Percentiles rank a stretch among this genome's conserved stretches.
phyloP scores from a whole-genome alignment of 805 yeast genomes.

The Sugiyamaella lignohabitans region DNA sequence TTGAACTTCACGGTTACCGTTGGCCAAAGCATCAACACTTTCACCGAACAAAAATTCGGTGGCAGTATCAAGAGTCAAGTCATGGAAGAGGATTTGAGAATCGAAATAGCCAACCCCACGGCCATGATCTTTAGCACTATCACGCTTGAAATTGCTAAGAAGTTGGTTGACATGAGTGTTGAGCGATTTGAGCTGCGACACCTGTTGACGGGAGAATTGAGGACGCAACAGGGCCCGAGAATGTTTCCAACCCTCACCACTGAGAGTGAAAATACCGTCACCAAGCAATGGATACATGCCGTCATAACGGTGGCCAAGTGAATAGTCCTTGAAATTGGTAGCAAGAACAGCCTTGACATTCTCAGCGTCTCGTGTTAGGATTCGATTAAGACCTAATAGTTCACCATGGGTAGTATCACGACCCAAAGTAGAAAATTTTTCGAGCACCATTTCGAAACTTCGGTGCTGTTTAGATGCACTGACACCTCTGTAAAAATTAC shows the following conservation, averaged over 20 bases:
- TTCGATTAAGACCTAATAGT: not conserved
- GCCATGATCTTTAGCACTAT: slow-evolving; percentile 5
- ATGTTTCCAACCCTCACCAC: slow-evolving; percentile 34
- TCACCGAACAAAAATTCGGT: slow-evolving; percentile 33
- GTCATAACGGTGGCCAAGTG: slow-evolving; percentile 26
- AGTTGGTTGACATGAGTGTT: slow-evolving; percentile 26
- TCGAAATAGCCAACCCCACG: slow-evolving; percentile 19
- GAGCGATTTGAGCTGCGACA: slow-evolving; percentile 25
- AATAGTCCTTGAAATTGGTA: slow-evolving; percentile 30
- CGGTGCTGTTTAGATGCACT: not conserved
- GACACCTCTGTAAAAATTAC: not conserved
- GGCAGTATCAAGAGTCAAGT: slow-evolving; percentile 31
- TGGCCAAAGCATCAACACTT: slow-evolving; percentile 24
- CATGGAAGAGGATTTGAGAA: slow-evolving; percentile 26
- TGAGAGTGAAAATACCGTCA: slow-evolving; percentile 33
- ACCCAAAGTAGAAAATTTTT: not conserved
- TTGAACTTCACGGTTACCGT: slow-evolving; percentile 5
- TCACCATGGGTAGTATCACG: not conserved
- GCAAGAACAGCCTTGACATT: slow-evolving; percentile 31
- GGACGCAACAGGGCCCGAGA: slow-evolving; percentile 34
- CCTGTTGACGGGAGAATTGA: slow-evolving; percentile 31
- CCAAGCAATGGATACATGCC: slow-evolving; percentile 30
- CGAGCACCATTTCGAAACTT: not conserved
- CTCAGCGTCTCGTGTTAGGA: slow-evolving; percentile 28
- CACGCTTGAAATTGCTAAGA: slow-evolving; percentile 11